Base-by-base conservation (phyloP, 1,139 yeast species). In the Protomyces gravidus region DNA sequence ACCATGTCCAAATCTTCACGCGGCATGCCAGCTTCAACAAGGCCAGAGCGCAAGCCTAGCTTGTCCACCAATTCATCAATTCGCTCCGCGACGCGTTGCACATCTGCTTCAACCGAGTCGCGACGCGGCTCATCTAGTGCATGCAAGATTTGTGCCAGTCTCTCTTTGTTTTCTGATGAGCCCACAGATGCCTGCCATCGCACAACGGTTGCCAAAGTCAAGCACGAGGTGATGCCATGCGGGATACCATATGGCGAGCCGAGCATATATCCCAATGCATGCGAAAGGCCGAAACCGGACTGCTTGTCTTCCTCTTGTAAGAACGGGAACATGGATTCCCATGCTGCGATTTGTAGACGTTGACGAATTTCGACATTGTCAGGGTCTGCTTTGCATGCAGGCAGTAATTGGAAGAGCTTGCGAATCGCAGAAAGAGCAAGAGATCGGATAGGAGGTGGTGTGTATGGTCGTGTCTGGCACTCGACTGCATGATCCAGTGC, bases 401-500 rank as follows among this genome's bases (percentile, higher is more conserved):
- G 64, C 33, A 62, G 26, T 19, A 50, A 40, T 36, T 15, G n/a
- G 25, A 61, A 55, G 11, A 62, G 25, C 21, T 58, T 50, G 36
- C 23, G 46, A 21, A 61, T 30, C 5, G 64, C 59, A 13, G 45
- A 11, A 11, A 57, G 45, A 21, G 60, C 60, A 9, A 62, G 62
- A 7, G 60, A 55, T n/a, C 52, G 55, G 46, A 47, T 52, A 28
- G 45, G 50, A 15, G 50, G 53, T 7, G 60, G 56, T 28, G 48
- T 55, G 32, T 30, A 45, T 19, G 59, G 51, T 1, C 53, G 57
- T 30, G 61, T 60, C 17, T 58, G 46, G 2, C 62, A 47, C 27
- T 62, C 60, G 19, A 57, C 56, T 19, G 60, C 60, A 33, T 57
- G 60, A 33, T 57, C 60, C 23, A 57, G 25, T 2, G 64, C 64